Evolutionary conservation across 306 rosid species (phyloP), one percentile per base, ranked within the genome.

Genomic region (Neltuma alba): DNA sequence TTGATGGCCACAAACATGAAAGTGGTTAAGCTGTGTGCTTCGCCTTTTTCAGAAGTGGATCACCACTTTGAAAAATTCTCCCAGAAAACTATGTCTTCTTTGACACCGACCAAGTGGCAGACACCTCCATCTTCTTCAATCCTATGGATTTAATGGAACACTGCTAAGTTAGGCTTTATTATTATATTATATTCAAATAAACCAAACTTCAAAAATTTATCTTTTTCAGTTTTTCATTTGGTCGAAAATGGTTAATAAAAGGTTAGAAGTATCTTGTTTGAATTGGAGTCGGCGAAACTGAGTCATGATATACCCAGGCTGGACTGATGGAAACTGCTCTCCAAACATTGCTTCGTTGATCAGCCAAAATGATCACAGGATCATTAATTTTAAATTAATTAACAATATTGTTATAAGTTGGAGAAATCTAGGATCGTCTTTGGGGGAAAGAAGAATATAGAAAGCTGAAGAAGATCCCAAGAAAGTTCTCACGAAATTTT

Each of bases 381-480:
- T 74, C 54, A 68, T 41, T 68, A 40, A 41, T 14, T 27, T 23
- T 40, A 40, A 67, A 65, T 20, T 6, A 62, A 7, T 16, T 31
- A 38, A 18, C 23, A 40, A 25, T 68, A 68, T 3, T 40, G 36
- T 41, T 68, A 14, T 13, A 37, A 30, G 75, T 58, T 65, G 85
- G 80, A 41, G 67, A 76, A 77, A 69, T 66, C 77, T 9, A 81
- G 76, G 34, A 31, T 40, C 5, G 10, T 66, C 33, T 52, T 71
- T 60, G 64, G 78, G 72, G 65, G 36, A 18, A 68, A 23, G 21
- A 18, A 68, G 54, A 68, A 25, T 68, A 68, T 65, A 44, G 84
- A 76, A 85, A 66, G 27, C 18, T 71, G 72, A 48, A 74, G 80
- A 28, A 80, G 79, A 86, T 76, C 79, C 87, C 82, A 27, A 71